Evolutionary conservation across 805 yeast genomes (phyloP), one percentile per base, ranked within the genome.

Genomic region (Clavispora phyllophila): DNA sequence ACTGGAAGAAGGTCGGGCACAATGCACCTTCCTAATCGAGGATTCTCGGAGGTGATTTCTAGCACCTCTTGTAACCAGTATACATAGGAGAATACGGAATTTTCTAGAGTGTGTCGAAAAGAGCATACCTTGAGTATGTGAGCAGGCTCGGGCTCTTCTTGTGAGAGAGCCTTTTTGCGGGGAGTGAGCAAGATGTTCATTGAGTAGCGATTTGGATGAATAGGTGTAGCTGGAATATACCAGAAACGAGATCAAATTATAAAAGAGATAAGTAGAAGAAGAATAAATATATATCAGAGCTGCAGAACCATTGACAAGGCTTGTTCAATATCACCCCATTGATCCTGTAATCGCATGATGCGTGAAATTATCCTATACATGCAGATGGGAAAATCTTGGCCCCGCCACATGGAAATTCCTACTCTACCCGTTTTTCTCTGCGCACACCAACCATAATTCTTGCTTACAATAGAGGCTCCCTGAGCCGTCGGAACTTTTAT

Each of bases 71-170:
- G 19, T 6, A 36, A 17, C 39, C 39, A 36, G 27, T 15, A 36
- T 5, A 36, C 39, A 26, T 36, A 36, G 17, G 39, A 24, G 13
- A 36, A 26, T 4, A 26, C 39, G 1, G 39, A 36, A 24, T 36
- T 26, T 24, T 15, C n/a, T 8, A 36, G 31, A 4, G 5, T 24
- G 37, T 35, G 37, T 6, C n/a, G 37, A 13, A 35, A 13, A 12
- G 36, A 33, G 17, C 17, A 20, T 2, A 9, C 20, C 15, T 29
- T 29, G 36, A 19, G 36, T 5, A 10, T 20, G 14, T 33, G 36
- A 17, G 9, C 15, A 20, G 19, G 19, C 14, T 35, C 28, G 12
- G n/a, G 27, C 10, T 35, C 37, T 15, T 19, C 37, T n/a, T 6
- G 20, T 10, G 37, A 14, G 15, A 23, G 7, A 12, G 15, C 5